Evolutionary conservation across 2,329 filamentous ascomycete species (phyloP), one percentile per base, ranked within the genome.

Genomic region (Botrytis hyacinthi): DNA sequence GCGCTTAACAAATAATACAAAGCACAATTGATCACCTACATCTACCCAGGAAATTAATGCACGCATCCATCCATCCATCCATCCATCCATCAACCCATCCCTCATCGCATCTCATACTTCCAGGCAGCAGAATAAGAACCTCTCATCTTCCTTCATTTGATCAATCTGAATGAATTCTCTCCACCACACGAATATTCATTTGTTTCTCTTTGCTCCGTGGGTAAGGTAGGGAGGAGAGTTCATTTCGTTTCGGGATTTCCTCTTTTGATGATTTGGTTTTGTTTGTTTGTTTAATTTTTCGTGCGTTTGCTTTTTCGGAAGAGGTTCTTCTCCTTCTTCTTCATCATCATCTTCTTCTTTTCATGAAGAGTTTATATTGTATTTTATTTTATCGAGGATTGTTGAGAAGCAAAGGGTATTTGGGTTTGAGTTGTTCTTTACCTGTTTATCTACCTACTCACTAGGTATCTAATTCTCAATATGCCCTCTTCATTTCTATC

Each of bases 61-160:
- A n/a, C n/a, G n/a, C n/a, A n/a, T n/a, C n/a, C n/a, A n/a, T n/a
- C n/a, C n/a, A 59, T 32, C 32, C 59, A 60, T 60, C 61, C 61
- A 32, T 66, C 62, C 40, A 32, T 66, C 62, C 14, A 32, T n/a
- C 16, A 4, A 32, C 20, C 26, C 40, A 18, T 46, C 26, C 48
- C 48, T 54, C 22, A 29, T 37, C 26, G 26, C 22, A n/a, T 62
- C 26, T 44, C 26, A 9, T 61, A 51, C 63, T 35, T 72, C 70
- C 70, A 72, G 70, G 70, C 70, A 72, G 70, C 70, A 72, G 70
- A 54, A 57, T 72, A 72, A 54, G 60, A 72, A 66, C 61, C 22
- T 40, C 44, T 51, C 44, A 44, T 48, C 61, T 44, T 44, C 32
- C 42, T 67, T 20, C 22, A 37, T 60, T 29, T 42, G 14, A 40